These are phyloP conservation scores for Pseudogymnoascus sp. DNA, from an alignment of 2,329 filamentous ascomycete species.

Conservation along the genomic window DNA sequence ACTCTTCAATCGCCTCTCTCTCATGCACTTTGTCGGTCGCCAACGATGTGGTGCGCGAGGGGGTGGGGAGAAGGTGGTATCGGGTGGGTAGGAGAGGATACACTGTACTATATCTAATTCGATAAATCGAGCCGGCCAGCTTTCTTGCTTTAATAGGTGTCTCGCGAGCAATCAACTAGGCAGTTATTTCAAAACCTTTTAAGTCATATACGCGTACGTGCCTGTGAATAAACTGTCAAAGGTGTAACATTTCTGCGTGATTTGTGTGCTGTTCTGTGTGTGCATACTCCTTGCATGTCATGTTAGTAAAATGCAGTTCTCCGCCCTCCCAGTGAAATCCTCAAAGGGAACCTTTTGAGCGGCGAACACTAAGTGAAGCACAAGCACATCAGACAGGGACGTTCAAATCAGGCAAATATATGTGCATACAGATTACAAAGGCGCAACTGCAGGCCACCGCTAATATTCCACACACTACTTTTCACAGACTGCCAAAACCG, in stretches of 20 bases:
- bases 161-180: constrained; percentile 8
- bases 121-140: constrained; percentile 25
- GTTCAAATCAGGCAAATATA: not conserved
- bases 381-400: not conserved
- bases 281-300: not conserved
- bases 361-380: not conserved
- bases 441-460: not conserved
- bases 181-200: constrained; percentile 5
- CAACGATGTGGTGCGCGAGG: constrained; percentile 16
- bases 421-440: constrained; percentile 7
- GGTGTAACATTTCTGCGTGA: not conserved
- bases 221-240: not conserved
- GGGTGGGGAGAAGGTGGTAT: constrained; percentile 6
- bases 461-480: constrained; percentile 3
- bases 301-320: not conserved
- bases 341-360: not conserved
- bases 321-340: not conserved
- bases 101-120: constrained; percentile 30
- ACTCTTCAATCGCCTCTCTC: not conserved
- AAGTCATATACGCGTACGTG: not conserved
- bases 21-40: constrained; percentile 17
- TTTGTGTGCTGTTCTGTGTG: not conserved
- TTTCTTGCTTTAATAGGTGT: constrained; percentile 12
- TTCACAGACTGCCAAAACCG: not conserved
- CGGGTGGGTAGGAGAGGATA: constrained; percentile 15